Evolutionary conservation across 495 filamentous ascomycete species (phyloP), one percentile per base, ranked within the genome.

Genomic region (Penicillium cataractarum): DNA sequence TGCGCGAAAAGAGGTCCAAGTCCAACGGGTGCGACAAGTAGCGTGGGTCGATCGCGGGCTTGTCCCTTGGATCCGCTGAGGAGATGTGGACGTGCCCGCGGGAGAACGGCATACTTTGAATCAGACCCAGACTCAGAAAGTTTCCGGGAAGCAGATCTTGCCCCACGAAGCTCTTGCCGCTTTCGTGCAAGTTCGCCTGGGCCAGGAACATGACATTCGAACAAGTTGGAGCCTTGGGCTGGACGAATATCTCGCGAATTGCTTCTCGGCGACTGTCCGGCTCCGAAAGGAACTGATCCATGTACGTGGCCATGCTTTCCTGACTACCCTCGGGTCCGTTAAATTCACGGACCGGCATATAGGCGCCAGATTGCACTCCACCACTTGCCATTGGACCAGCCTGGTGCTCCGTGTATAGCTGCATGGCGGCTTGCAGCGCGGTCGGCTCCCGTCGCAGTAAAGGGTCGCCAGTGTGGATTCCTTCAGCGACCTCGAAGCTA

Each of bases 91-190:
- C 51, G 19, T 27, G 55, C 6, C 60, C 60, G 46, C 60, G 60
- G 31, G 60, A 56, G 32, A 62, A 62, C 8, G 60, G 60, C 42
- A 65, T 33, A 50, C 44, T 48, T 26, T 48, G 44, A 26, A 48
- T 48, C 17, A 50, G 56, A 66, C 13, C 37, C 57, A 17, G 56
- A 63, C 26, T 67, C 40, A 22, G 66, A 61, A 32, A 62, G 22
- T 56, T 62, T 37, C 64, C 64, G 62, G 65, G 58, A 15, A 56
- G 54, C 4, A 51, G 44, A 57, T 56, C 42, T 26, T 44, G 54
- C 24, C 58, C 58, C 42, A 55, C 50, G 33, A 62, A 56, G 15
- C 53, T 48, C 31, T 56, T 57, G 6, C 44, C 60, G 12, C 27
- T 40, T 17, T 62, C 60, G 21, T 58, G 59, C 9, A 61, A 39